Percentiles rank a stretch among this genome's conserved stretches.
phyloP scores from a whole-genome alignment of 371 early-diverging fungal species.

The Chytridium lagenaria region DNA sequence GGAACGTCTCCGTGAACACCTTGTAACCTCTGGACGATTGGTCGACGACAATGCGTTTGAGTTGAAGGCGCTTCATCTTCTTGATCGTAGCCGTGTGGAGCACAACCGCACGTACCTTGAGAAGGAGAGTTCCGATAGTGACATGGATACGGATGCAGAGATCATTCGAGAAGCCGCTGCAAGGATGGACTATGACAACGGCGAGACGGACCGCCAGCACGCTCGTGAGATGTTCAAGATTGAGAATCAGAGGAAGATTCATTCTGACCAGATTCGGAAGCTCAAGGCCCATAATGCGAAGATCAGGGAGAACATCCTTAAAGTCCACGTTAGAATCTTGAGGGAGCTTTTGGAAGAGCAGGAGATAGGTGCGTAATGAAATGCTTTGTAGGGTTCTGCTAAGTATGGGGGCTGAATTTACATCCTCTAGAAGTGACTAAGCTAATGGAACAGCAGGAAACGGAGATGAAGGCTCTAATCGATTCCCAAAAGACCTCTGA shows the following conservation, averaged over 20 bases:
- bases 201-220: constrained; percentile 23
- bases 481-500: constrained; percentile 41
- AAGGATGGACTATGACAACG: constrained; percentile 17
- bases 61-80: constrained; percentile 23
- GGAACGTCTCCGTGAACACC: constrained; percentile 30
- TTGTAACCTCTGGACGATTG: constrained; percentile 12
- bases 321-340: constrained; percentile 20
- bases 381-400: too few relatives aligned
- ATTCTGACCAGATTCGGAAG: constrained; percentile 22
- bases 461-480: constrained; percentile 43
- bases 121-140: constrained; percentile 23
- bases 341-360: constrained; percentile 26
- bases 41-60: constrained; percentile 19
- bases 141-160: constrained; percentile 23
- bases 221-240: constrained; percentile 33
- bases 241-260: constrained; percentile 31
- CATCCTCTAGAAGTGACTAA: background rate
- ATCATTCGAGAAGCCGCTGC: constrained; percentile 16
- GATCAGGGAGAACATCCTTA: constrained; percentile 19
- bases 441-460: constrained; percentile 36
- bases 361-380: constrained; percentile 26
- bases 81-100: constrained; percentile 16
- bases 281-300: constrained; percentile 22
- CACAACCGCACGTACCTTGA: constrained; percentile 12
- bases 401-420: too few relatives aligned